Conservation (phyloP, 331 rosid species). For the Rhamnella rubrinervis region DNA sequence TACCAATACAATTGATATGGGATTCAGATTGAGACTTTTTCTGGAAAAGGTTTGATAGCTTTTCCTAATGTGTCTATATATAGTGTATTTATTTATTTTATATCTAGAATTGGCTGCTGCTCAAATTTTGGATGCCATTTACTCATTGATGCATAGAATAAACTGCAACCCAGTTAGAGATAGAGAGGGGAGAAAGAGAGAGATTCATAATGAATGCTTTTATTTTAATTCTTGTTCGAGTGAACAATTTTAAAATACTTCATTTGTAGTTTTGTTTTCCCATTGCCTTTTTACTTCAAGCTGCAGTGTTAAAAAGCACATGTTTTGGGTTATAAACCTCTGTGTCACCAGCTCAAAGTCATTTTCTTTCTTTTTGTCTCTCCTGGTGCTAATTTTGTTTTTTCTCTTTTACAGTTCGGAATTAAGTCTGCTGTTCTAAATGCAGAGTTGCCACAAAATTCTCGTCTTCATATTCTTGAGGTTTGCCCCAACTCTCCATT, state of each 20-base stretch:
- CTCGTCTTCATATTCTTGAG: conserved; percentile 97
- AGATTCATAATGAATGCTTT: no score
- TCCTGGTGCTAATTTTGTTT: conserved; percentile 6
- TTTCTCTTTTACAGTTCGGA: conserved; percentile 65
- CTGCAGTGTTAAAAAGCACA: no score
- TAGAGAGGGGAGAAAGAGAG: no score
- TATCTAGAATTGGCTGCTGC: not conserved
- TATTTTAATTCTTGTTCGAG: no score
- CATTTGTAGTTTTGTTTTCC: no score
- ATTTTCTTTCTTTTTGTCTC: not conserved
- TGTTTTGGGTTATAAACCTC: no score
- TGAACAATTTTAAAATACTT: no score
- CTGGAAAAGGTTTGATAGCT: conserved; percentile 71
- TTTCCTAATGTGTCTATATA: not conserved
- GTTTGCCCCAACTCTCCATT: conserved; percentile 31
- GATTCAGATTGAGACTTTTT: conserved; percentile 76
- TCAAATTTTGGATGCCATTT: no score
- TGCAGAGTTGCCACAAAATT: conserved; percentile 97
- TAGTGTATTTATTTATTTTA: not conserved
- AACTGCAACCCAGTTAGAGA: no score
- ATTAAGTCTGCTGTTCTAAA: conserved; percentile 89
- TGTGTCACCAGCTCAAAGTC: not conserved
- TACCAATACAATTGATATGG: conserved; percentile 76
- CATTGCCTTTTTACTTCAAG: no score
- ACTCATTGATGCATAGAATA: no score